Base-by-base conservation (phyloP, 1,284 basidiomycete genomes). In the Rhodofomes roseus region DNA sequence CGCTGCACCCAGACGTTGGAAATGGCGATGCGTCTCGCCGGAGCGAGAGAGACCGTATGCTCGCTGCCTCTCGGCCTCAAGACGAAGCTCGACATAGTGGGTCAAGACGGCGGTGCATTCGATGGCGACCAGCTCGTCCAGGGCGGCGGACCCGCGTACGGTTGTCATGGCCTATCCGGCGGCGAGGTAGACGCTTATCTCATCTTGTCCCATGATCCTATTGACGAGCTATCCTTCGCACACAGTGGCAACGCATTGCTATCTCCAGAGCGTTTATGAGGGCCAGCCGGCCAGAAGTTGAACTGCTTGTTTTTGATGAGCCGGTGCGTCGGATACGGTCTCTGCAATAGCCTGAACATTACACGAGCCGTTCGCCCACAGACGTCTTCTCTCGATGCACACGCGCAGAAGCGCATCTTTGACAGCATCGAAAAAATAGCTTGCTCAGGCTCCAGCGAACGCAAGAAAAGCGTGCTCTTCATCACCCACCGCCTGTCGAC, bases 251-350 rank as follows among this genome's bases (percentile, higher is more conserved):
- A 76, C 80, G 90, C 66, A 81, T 94, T 62, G 91, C 92, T 14
- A 81, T 94, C 50, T 87, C 92, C 54, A 82, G 92, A 55, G 89
- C 91, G 20, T 93, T 94, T 68, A 91, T 93, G 88, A 79, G 90
- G 62, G 85, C 89, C 34, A 78, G 79, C 63, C 81, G 86, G 65
- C 83, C 89, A n/a, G 83, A 86, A 63, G 83, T 90, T 23, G 87
- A 93, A 72, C 76, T 95, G 14, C 76, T 94, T 40, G 75, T 94
- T 48, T 89, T 94, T 68, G 92, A 94, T 71, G 89, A 91, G 74
- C 88, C 89, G 55, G 89, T 87, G 74, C 67, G 83, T 48, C 22
- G 8, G 46, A 29, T 18, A 27, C 23, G 25, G 16, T 9, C 46
- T 12, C 12, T 12, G 25, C 77, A 54, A 18, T 46, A 18, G 20